Evolutionary conservation across 2,329 filamentous ascomycete genomes (phyloP).

Genomic region (Cucurbitaria berberidis): DNA sequence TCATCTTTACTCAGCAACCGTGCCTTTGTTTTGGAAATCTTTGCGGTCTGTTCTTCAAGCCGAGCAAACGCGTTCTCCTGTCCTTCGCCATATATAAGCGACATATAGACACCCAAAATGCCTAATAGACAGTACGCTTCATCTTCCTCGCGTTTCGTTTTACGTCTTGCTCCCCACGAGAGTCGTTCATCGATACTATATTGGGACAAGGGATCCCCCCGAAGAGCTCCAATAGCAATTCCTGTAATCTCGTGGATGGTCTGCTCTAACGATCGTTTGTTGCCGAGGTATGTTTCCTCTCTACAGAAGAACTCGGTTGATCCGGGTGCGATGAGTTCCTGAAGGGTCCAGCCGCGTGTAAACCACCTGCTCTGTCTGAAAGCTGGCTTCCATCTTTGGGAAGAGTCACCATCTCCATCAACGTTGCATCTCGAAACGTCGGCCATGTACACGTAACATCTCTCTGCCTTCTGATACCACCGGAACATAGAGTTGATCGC

Average conservation of each 20-base stretch:
- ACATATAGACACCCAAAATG: constrained; percentile 14
- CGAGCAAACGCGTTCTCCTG: constrained; percentile 17
- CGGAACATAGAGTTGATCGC: no score
- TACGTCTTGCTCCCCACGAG: constrained; percentile 11
- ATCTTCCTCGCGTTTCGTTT: constrained; percentile 20
- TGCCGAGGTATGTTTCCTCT: constrained; percentile 6
- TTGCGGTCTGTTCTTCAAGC: no score
- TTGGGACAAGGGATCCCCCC: not conserved
- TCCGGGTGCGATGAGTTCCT: constrained; percentile 16
- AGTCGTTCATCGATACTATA: constrained; percentile 14
- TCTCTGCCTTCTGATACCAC: not conserved
- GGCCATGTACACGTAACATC: constrained; percentile 6
- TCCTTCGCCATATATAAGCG: constrained; percentile 33
- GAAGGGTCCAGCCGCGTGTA: no score
- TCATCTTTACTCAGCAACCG: not conserved
- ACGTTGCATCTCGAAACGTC: constrained; percentile 5
- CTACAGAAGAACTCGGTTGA: constrained; percentile 16
- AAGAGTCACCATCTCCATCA: not conserved
- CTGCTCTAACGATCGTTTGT: constrained; percentile 5
- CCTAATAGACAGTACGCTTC: constrained; percentile 18
- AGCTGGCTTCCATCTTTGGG: not conserved
- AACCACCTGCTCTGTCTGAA: constrained; percentile 12
- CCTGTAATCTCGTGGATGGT: constrained; percentile 8
- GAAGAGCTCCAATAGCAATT: constrained; percentile 7
- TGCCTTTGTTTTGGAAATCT: no score